These are phyloP conservation scores for Meripilus lineatus DNA, from an alignment of 1,284 basidiomycete species.

Conservation along the genomic window DNA sequence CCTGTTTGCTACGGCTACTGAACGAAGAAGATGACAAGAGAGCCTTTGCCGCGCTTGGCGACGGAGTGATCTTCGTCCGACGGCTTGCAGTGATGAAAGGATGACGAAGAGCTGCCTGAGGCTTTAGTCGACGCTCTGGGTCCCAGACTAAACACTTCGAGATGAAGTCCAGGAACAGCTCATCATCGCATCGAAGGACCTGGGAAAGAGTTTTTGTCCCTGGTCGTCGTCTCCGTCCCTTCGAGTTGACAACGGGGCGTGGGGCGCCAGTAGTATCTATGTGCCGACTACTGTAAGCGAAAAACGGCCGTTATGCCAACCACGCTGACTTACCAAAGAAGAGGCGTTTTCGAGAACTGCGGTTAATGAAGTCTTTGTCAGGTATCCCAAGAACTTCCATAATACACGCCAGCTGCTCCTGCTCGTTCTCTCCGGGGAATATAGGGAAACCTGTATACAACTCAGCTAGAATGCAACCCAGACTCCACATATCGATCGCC, in stretches of 20 bases:
- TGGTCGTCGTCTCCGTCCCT: conserved; percentile 89
- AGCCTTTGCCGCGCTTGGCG: conserved; percentile 43
- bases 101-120: conserved; percentile 89
- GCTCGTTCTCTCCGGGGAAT: conserved; percentile 99
- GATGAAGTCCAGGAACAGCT: conserved; percentile 89
- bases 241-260: conserved; percentile 93
- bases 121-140: conserved; percentile 93
- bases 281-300: neutral
- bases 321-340: conserved; percentile 90
- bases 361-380: conserved; percentile 92
- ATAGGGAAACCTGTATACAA: conserved; percentile 99
- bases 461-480: conserved; percentile 97
- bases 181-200: conserved; percentile 87
- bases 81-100: conserved; percentile 76
- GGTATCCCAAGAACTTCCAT: conserved; percentile 98
- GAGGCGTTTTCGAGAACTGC: conserved; percentile 88
- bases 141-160: conserved; percentile 97
- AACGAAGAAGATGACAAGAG: conserved; percentile 42
- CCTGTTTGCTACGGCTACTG: conserved; percentile 40
- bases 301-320: too few species aligned
- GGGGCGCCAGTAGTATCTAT: conserved; percentile 90
- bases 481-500: conserved; percentile 97
- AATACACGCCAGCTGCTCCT: conserved; percentile 97
- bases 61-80: conserved; percentile 41
- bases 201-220: conserved; percentile 87